Evolutionary conservation across 768 basidiomycete genomes (phyloP), one percentile per base, ranked within the genome.

Genomic region (Imleria badia): DNA sequence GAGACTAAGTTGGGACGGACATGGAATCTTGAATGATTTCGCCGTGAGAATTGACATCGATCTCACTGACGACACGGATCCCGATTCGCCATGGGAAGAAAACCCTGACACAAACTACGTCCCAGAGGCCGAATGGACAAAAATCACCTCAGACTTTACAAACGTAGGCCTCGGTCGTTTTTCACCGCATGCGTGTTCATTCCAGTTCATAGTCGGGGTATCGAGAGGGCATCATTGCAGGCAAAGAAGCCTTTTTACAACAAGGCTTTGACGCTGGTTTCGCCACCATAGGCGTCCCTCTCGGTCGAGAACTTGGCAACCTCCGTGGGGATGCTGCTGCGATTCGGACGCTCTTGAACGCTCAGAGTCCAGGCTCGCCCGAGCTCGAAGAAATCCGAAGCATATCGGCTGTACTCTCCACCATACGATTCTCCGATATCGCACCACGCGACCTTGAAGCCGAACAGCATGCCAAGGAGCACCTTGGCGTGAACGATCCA

Each of bases 251-350:
- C 0, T 86, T 85, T 3, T 78, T 98, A 2, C 96, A 99, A 64
- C 76, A 85, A 58, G 96, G 96, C 1, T 98, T 99, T 64, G 92
- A 99, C 70, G 74, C 78, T 4, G 94, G 91, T 2, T 98, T 92
- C 64, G 84, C 85, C 1, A 69, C 73, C 14, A 75, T 83, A 11
- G 91, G 94, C 1, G 84, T 79, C 3, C 88, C 90, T 0, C 70
- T 89, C 15, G 93, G 94, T 1, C 82, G 86, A 23, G 80, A 89
- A 56, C 69, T 98, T 2, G 96, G 96, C 4, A 66, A 78, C 36
- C 75, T 96, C 17, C 84, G 94, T 22, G 97, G 95, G 0, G 71
- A 78, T 23, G 77, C 84, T 1, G 80, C 86, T 9, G 87, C 84
- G 0, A 66, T 93, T 8, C 71, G 88, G 19, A 66, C 83, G 3